Conservation (phyloP, 805 yeast genomes). For the Saccharomycopsis babjevae region DNA sequence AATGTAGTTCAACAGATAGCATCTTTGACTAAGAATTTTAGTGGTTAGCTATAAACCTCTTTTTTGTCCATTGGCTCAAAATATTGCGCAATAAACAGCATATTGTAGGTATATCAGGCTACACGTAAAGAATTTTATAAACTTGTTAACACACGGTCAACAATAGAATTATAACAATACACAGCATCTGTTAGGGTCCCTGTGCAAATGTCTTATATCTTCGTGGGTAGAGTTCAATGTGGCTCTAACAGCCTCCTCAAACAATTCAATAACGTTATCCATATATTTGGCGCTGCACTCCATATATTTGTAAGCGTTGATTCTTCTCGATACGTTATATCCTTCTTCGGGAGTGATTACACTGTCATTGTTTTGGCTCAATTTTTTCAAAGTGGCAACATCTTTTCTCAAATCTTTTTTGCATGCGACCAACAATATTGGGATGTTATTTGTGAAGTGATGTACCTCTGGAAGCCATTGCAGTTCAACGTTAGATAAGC, state of each 20-base stretch:
- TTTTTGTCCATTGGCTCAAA: too few relatives aligned
- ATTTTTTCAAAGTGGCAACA: conserved; percentile 39
- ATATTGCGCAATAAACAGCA: too few relatives aligned
- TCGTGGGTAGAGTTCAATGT: not conserved
- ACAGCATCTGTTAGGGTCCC: not conserved
- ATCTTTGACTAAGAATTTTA: too few relatives aligned
- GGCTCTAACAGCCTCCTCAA: conserved; percentile 41
- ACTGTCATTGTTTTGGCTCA: conserved; percentile 34
- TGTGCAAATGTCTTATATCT: not conserved
- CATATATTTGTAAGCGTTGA: conserved; percentile 41
- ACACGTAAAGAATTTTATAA: too few relatives aligned
- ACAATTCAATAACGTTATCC: conserved; percentile 47
- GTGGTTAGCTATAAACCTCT: too few relatives aligned
- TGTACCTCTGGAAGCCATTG: conserved; percentile 48
- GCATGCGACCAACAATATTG: conserved; percentile 45
- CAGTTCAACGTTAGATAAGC: conserved; percentile 41
- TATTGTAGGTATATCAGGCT: too few relatives aligned
- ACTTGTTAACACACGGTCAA: not conserved
- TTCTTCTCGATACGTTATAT: conserved; percentile 35
- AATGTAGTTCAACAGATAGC: too few relatives aligned
- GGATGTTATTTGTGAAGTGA: conserved; percentile 46
- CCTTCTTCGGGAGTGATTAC: conserved; percentile 41
- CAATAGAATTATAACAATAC: not conserved
- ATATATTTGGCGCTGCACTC: conserved; percentile 58
- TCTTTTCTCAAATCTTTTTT: conserved; percentile 50